These are phyloP conservation scores for Xylaria flabelliformis DNA, from an alignment of 495 filamentous ascomycete species.

Conservation along the genomic window DNA sequence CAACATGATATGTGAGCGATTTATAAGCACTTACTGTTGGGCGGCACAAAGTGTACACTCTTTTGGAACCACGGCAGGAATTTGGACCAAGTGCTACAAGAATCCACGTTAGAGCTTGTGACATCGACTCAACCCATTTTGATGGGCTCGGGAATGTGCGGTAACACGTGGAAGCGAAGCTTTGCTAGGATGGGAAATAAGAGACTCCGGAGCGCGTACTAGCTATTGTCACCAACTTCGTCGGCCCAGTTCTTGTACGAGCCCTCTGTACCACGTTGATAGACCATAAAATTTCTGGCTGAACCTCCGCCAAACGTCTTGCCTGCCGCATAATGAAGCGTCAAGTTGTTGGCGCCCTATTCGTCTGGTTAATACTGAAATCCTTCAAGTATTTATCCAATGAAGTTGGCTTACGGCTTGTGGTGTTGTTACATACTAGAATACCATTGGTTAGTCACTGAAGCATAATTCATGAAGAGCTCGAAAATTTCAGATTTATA, in stretches of 20 bases:
- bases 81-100: constrained; percentile 41
- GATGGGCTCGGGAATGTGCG: neutral
- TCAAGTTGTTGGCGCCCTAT: constrained; percentile 31
- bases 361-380: constrained; percentile 8
- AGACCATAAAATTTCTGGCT: constrained; percentile 61
- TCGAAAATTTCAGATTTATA: neutral
- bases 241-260: constrained; percentile 57
- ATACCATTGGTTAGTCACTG: neutral
- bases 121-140: neutral
- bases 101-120: neutral
- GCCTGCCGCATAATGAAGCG: constrained; percentile 48
- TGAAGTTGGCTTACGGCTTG: constrained; percentile 20
- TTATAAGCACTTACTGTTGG: constrained; percentile 26
- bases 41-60: constrained; percentile 43
- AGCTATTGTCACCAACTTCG: constrained; percentile 51
- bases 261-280: constrained; percentile 42
- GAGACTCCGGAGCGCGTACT: constrained; percentile 30
- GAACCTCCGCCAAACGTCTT: constrained; percentile 55
- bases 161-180: neutral
- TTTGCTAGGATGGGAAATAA: neutral
- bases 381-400: neutral
- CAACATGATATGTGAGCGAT: neutral
- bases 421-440: constrained; percentile 28
- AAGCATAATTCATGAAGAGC: neutral
- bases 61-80: constrained; percentile 54